Percentiles rank a stretch among this genome's conserved stretches.
These are phyloP conservation scores for Umbellularia californica DNA, from an alignment of 164 flowering plant species.

Conservation along the genomic window DNA sequence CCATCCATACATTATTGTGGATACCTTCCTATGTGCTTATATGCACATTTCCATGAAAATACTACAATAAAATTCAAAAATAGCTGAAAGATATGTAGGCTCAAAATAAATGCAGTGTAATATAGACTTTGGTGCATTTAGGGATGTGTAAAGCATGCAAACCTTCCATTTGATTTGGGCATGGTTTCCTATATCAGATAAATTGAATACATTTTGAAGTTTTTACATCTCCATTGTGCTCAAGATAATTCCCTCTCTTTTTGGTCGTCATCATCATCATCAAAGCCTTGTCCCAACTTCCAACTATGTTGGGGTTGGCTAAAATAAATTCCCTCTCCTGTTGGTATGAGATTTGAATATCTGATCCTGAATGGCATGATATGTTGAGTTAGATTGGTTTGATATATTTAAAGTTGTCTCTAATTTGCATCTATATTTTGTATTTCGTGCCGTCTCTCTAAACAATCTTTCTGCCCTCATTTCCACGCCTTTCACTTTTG, in stretches of 20 bases:
- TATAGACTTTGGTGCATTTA: neutral
- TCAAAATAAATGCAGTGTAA: too few relatives aligned
- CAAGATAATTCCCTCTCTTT: too few relatives aligned
- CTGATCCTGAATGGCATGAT: too few relatives aligned
- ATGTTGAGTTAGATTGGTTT: too few relatives aligned
- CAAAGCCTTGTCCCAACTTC: too few relatives aligned
- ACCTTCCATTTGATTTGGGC: neutral
- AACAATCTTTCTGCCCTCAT: neutral
- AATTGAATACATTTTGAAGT: too few relatives aligned
- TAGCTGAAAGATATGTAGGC: neutral
- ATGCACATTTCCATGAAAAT: neutral
- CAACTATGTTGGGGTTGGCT: too few relatives aligned
- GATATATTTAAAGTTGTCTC: neutral
- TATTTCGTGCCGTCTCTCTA: neutral
- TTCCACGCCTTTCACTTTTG: neutral
- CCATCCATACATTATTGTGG: neutral
- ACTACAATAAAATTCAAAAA: too few relatives aligned
- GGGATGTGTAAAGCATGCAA: neutral
- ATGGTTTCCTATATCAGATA: neutral
- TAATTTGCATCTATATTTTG: neutral
- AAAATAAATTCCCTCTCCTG: too few relatives aligned
- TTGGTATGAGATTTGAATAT: too few relatives aligned
- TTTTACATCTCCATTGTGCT: too few relatives aligned
- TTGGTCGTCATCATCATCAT: too few relatives aligned
- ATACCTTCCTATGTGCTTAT: neutral